Evolutionary conservation across 148 eudicot species (phyloP).

Genomic region (Rhododendron griersonianum): DNA sequence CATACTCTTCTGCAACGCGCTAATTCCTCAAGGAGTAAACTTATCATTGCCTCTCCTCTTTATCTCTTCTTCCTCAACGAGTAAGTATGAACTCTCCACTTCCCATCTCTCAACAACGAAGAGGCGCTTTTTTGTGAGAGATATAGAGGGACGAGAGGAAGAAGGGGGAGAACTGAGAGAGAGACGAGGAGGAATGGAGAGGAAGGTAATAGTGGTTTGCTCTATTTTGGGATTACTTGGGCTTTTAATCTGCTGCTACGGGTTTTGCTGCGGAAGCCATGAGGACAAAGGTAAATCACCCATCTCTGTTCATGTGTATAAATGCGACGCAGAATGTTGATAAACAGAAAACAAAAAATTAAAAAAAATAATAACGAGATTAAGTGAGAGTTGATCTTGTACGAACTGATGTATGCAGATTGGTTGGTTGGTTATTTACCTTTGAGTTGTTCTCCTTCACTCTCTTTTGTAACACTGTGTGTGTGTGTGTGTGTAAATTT

Average conservation of each 20-base stretch:
- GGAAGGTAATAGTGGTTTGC: slow-evolving; percentile 39
- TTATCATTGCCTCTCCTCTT: background rate
- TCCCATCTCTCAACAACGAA: background rate
- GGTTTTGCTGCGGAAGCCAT: slow-evolving; percentile 73
- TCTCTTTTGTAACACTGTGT: background rate
- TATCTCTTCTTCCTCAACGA: background rate
- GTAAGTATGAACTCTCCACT: background rate
- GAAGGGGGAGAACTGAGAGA: no score
- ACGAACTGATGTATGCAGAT: background rate
- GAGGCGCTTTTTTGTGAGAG: background rate
- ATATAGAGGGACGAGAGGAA: no score
- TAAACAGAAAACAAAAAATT: background rate
- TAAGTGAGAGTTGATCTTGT: background rate
- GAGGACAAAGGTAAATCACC: slow-evolving; percentile 43
- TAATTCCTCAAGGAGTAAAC: background rate
- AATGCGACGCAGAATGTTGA: background rate
- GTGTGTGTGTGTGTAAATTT: background rate
- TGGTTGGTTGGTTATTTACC: background rate
- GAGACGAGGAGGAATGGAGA: slow-evolving; percentile 32
- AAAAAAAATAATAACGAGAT: no score
- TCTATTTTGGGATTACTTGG: slow-evolving; percentile 57
- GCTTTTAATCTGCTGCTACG: slow-evolving; percentile 47
- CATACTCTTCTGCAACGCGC: background rate
- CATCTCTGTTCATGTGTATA: background rate
- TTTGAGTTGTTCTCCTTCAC: background rate